phyloP scores from a whole-genome alignment of 78 protist species.

The Dictyostelium capitatum region DNA sequence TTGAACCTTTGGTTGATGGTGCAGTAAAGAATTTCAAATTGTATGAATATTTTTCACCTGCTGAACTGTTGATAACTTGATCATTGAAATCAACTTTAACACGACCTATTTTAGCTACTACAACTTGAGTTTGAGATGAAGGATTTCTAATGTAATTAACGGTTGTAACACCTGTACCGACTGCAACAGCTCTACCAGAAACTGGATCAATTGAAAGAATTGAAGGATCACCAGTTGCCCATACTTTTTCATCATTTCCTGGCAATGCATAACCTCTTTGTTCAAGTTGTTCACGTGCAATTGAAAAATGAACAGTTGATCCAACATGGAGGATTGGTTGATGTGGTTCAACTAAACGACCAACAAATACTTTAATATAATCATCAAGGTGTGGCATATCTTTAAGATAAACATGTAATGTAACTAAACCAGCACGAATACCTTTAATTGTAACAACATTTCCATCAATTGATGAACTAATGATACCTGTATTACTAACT shows the following conservation, averaged over 20 bases:
- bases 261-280: constrained; percentile 29
- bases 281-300: constrained; percentile 4
- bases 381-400: constrained; percentile 69
- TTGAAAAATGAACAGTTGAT: constrained; percentile 1
- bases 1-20: no score
- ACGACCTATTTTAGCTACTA: not conserved
- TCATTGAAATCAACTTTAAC: constrained; percentile 32
- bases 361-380: constrained; percentile 69
- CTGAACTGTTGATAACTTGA: constrained; percentile 25
- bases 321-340: constrained; percentile 49
- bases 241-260: not conserved
- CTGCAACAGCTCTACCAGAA: constrained; percentile 25
- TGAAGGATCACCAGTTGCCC: constrained; percentile 27
- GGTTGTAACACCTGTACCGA: constrained; percentile 5
- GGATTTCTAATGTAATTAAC: constrained; percentile 47
- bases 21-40: constrained; percentile 21
- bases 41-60: constrained; percentile 8
- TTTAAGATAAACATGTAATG: constrained; percentile 54
- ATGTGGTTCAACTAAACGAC: constrained; percentile 68
- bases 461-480: constrained; percentile 28
- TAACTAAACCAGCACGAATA: constrained; percentile 62
- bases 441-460: constrained; percentile 24
- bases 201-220: constrained; percentile 18
- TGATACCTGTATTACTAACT: constrained; percentile 49
- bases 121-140: constrained; percentile 42